Percentiles rank a stretch among this genome's conserved stretches.
phyloP scores from a whole-genome alignment of 2,329 filamentous ascomycete species.

The Pleurostoma richardsiae region DNA sequence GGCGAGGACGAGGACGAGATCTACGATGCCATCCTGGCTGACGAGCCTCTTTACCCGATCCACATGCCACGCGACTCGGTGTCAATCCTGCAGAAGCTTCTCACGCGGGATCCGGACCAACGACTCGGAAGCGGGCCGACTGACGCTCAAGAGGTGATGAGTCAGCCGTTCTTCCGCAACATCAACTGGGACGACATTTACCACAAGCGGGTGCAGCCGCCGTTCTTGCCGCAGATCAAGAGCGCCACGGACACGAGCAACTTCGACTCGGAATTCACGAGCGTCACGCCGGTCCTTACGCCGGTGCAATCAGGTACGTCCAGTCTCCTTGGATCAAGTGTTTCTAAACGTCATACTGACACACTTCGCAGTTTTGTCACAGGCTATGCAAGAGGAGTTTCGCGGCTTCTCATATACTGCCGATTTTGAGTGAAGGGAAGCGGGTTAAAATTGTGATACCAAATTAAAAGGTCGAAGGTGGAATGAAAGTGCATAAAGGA shows the following conservation, averaged over 20 bases:
- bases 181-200: slow-evolving; percentile 99
- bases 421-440: slow-evolving; percentile 64
- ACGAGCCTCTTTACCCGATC: slow-evolving; percentile 96
- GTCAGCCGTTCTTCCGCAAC: slow-evolving; percentile 94
- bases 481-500: too few relatives aligned
- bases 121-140: slow-evolving; percentile 91
- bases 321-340: not conserved
- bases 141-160: slow-evolving; percentile 98
- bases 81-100: slow-evolving; percentile 93
- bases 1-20: slow-evolving; percentile 99
- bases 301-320: slow-evolving; percentile 91
- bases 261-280: slow-evolving; percentile 98
- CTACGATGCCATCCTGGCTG: slow-evolving; percentile 95
- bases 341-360: slow-evolving; percentile 2
- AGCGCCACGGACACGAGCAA: slow-evolving; percentile 98
- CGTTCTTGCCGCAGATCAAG: slow-evolving; percentile 86
- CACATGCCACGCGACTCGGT: slow-evolving; percentile 98
- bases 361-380: slow-evolving; percentile 69
- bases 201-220: slow-evolving; percentile 84
- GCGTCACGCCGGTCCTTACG: slow-evolving; percentile 93
- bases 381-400: slow-evolving; percentile 99
- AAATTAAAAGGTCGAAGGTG: not conserved
- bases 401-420: slow-evolving; percentile 96
- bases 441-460: not conserved
- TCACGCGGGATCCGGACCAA: slow-evolving; percentile 91